Evolutionary conservation across 2,329 filamentous ascomycete species (phyloP).

Genomic region (Clonostachys chloroleuca): DNA sequence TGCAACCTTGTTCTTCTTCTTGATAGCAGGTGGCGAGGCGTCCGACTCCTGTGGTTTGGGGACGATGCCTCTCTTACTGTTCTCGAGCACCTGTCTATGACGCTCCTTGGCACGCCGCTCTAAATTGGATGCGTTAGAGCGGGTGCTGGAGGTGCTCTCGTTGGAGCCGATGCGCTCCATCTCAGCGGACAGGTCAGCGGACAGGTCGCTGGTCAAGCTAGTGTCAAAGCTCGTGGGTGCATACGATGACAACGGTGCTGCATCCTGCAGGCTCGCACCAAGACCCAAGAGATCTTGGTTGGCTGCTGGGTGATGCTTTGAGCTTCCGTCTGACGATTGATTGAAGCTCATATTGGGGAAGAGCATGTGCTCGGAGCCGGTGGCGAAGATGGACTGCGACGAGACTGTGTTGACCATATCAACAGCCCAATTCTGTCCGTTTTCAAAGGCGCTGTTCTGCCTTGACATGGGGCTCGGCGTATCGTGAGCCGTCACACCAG

Average conservation of each 20-base stretch:
- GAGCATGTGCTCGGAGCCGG: slow-evolving; percentile 16
- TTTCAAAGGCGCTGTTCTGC: slow-evolving; percentile 31
- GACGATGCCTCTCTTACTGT: slow-evolving; percentile 31
- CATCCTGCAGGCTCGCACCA: background rate
- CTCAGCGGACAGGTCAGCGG: slow-evolving; percentile 13
- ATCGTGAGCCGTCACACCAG: slow-evolving; percentile 30
- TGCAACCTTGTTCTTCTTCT: slow-evolving; percentile 36
- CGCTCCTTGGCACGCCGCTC: slow-evolving; percentile 43
- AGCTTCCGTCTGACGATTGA: background rate
- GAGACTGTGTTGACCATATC: slow-evolving; percentile 19
- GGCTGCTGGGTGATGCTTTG: background rate
- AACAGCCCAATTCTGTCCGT: slow-evolving; percentile 9
- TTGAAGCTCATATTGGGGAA: slow-evolving; percentile 3
- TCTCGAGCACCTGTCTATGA: slow-evolving; percentile 37
- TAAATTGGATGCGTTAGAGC: slow-evolving; percentile 36
- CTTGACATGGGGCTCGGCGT: slow-evolving; percentile 32
- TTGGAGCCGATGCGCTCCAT: slow-evolving; percentile 47
- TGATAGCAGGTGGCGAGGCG: slow-evolving; percentile 6
- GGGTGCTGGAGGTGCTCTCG: slow-evolving; percentile 31
- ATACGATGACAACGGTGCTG: background rate
- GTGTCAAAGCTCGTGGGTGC: background rate
- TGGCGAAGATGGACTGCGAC: slow-evolving; percentile 20
- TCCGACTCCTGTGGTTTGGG: slow-evolving; percentile 34
- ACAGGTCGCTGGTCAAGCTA: slow-evolving; percentile 7
- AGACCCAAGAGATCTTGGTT: background rate